Evolutionary conservation across 2,329 filamentous ascomycete genomes (phyloP).

Genomic region (Diaporthe australafricana): DNA sequence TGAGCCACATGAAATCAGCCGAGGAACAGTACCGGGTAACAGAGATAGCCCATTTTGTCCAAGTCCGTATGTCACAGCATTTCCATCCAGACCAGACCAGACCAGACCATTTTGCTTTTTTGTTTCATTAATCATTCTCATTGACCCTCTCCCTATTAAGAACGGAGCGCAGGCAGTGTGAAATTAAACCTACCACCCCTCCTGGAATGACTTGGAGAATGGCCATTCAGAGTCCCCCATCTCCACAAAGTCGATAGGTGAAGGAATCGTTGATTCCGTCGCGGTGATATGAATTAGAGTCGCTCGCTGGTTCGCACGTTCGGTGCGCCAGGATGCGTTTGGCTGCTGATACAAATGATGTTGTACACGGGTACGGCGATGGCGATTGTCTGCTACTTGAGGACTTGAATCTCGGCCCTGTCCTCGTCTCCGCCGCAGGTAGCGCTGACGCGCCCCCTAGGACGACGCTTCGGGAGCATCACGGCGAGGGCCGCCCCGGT

Average conservation of each 20-base stretch:
- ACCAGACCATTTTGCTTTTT: conserved; percentile 10
- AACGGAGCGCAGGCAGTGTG: conserved; percentile 12
- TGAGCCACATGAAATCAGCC: conserved; percentile 11
- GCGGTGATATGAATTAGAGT: conserved; percentile 22
- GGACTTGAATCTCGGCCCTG: conserved; percentile 1
- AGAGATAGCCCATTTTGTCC: background rate
- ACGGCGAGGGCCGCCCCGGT: conserved; percentile 48
- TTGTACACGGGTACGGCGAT: conserved; percentile 26
- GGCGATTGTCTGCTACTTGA: background rate
- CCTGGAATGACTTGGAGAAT: conserved; percentile 33
- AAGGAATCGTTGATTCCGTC: conserved; percentile 16
- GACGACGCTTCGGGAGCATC: conserved; percentile 43
- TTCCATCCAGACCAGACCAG: conserved; percentile 23
- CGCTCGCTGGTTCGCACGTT: conserved; percentile 10
- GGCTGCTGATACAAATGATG: conserved; percentile 29
- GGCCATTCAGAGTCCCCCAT: conserved; percentile 35
- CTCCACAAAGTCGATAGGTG: conserved; percentile 29
- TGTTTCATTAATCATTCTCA: conserved; percentile 29
- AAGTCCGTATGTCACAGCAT: conserved; percentile 22
- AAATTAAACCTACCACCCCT: conserved; percentile 29
- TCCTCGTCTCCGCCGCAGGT: conserved; percentile 5
- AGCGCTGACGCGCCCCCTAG: conserved; percentile 25
- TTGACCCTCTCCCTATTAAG: conserved; percentile 14
- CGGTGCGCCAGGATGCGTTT: conserved; percentile 26
- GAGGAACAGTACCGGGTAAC: background rate